Evolutionary conservation across 1,139 yeast species (phyloP).

Genomic region (Candida mesenterica): DNA sequence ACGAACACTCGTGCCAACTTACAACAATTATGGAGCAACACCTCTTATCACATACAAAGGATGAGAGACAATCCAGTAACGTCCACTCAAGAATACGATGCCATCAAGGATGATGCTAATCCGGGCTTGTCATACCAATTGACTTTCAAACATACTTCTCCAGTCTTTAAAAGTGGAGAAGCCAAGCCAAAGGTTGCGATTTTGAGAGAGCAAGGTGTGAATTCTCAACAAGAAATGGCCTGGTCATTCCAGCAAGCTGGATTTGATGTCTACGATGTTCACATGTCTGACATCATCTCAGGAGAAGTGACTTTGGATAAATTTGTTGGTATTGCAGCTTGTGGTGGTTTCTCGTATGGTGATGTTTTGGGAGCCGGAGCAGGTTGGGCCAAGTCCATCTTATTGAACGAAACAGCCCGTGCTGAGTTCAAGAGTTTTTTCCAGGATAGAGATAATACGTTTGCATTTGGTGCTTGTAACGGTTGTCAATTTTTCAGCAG

Average conservation of each 20-base stretch:
- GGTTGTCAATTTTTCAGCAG: conserved; percentile 97
- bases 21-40: conserved; percentile 84
- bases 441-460: conserved; percentile 83
- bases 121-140: conserved; percentile 88
- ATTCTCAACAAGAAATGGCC: conserved; percentile 98
- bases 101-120: conserved; percentile 74
- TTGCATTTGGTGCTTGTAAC: conserved; percentile 99
- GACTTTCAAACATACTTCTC: conserved; percentile 47
- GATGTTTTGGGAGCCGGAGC: conserved; percentile 99
- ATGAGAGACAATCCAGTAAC: conserved; percentile 92
- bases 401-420: conserved; percentile 78
- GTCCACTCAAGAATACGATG: conserved; percentile 80
- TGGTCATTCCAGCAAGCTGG: conserved; percentile 97
- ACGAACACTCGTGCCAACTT: conserved; percentile 62
- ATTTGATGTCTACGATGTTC: conserved; percentile 88
- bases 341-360: conserved; percentile 99
- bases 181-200: conserved; percentile 91
- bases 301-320: conserved; percentile 73
- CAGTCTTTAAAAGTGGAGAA: conserved; percentile 2
- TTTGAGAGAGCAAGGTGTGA: conserved; percentile 97
- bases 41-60: conserved; percentile 87
- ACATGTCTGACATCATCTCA: conserved; percentile 86
- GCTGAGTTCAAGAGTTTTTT: conserved; percentile 76
- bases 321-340: conserved; percentile 94
- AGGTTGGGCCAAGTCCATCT: conserved; percentile 99